phyloP scores from a whole-genome alignment of 352 stramenopile genomes.

The Phytophthora fragariaefolia region DNA sequence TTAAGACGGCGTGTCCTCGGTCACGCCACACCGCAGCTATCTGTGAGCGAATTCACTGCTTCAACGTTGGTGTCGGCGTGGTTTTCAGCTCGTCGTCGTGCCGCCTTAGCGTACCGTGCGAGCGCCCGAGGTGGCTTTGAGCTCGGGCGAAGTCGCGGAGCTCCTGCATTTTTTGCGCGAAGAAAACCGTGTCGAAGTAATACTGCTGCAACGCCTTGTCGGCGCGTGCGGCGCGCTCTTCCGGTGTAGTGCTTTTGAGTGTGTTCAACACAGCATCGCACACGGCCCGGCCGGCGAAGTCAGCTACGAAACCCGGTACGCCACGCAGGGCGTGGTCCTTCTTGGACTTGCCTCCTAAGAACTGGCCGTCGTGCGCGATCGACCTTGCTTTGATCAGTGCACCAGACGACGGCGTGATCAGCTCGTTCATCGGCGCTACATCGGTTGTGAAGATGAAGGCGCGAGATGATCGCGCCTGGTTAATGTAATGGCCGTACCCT shows the following conservation, averaged over 20 bases:
- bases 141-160: constrained; percentile 46
- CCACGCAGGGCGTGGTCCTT: constrained; percentile 36
- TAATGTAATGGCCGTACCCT: constrained; percentile 73
- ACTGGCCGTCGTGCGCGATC: constrained; percentile 35
- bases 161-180: constrained; percentile 58
- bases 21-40: neutral
- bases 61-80: neutral
- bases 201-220: constrained; percentile 58
- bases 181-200: constrained; percentile 71
- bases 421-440: constrained; percentile 63
- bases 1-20: neutral
- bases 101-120: constrained; percentile 30
- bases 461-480: constrained; percentile 56
- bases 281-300: constrained; percentile 44
- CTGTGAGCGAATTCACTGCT: constrained; percentile 1
- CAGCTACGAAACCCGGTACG: constrained; percentile 51
- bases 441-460: constrained; percentile 63
- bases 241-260: constrained; percentile 35
- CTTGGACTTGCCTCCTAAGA: constrained; percentile 44
- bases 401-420: constrained; percentile 52
- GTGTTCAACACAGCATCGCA: constrained; percentile 51
- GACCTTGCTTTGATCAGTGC: constrained; percentile 40
- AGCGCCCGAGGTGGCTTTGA: constrained; percentile 26
- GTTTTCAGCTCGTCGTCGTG: constrained; percentile 14
- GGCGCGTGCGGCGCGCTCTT: constrained; percentile 42